Conservation (phyloP, 306 rosid species). For the Arachis hypogaea region DNA sequence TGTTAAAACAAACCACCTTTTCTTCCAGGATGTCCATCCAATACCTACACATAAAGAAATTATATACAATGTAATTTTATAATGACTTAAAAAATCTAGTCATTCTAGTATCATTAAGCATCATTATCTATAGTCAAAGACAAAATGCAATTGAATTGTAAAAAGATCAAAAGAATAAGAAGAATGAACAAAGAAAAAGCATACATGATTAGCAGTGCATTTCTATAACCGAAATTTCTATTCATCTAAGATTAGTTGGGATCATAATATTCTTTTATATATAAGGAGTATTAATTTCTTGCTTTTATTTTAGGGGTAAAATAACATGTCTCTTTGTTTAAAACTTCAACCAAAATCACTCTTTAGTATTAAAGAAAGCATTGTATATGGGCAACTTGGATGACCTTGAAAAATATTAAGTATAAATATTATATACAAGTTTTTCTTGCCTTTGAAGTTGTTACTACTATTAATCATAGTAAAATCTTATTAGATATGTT, state of each 20-base stretch:
- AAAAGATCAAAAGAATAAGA: conserved; percentile 11
- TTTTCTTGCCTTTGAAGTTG: not conserved
- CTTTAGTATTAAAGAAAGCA: not conserved
- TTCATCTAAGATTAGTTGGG: not conserved
- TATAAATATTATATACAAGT: not conserved
- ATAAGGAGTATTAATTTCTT: conserved; percentile 19
- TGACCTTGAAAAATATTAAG: conserved; percentile 1
- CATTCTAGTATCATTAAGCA: not conserved
- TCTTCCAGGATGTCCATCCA: conserved; percentile 99
- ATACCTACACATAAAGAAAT: conserved; percentile 59
- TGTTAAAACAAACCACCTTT: conserved; percentile 97
- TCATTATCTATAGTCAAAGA: not conserved
- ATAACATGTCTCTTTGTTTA: not conserved
- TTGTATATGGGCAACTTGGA: not conserved
- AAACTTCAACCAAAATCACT: not conserved
- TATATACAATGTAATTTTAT: conserved; percentile 17
- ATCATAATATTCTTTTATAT: not conserved
- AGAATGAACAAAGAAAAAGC: conserved; percentile 6
- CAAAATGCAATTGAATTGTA: not conserved
- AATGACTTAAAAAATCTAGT: conserved; percentile 22
- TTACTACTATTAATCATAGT: conserved; percentile 1
- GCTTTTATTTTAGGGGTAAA: not conserved
- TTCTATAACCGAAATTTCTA: conserved; percentile 3
- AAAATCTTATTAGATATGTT: conserved; percentile 20
- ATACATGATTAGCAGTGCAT: not conserved